phyloP scores from a whole-genome alignment of 352 stramenopile genomes.

The Globisporangium yorkense region DNA sequence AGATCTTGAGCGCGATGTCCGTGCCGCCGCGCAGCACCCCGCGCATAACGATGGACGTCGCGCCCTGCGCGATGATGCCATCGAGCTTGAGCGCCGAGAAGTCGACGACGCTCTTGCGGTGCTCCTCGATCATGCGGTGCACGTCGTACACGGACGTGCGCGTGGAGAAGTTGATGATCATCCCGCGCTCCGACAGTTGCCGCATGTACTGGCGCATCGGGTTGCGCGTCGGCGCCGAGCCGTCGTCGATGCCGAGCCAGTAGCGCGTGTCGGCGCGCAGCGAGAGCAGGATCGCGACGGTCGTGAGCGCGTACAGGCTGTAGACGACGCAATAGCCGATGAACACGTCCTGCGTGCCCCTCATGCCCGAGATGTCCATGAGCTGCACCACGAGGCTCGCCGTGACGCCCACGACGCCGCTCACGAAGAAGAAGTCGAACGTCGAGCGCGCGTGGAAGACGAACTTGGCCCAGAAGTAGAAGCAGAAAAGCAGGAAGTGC shows the following conservation, averaged over 20 bases:
- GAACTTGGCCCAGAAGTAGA: slow-evolving; percentile 83
- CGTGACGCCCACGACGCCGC: slow-evolving; percentile 38
- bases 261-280: slow-evolving; percentile 79
- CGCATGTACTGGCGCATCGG: slow-evolving; percentile 72
- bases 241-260: slow-evolving; percentile 80
- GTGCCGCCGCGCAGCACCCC: slow-evolving; percentile 46
- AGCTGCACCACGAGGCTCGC: slow-evolving; percentile 45
- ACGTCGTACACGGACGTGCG: slow-evolving; percentile 86
- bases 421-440: slow-evolving; percentile 82
- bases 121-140: slow-evolving; percentile 85
- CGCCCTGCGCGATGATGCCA: slow-evolving; percentile 72
- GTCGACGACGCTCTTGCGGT: slow-evolving; percentile 77
- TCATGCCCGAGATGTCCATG: slow-evolving; percentile 30
- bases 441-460: slow-evolving; percentile 63
- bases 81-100: slow-evolving; percentile 68
- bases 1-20: slow-evolving; percentile 82
- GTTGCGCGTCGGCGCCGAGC: slow-evolving; percentile 30
- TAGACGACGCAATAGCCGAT: slow-evolving; percentile 45
- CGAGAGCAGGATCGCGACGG: slow-evolving; percentile 66
- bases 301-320: slow-evolving; percentile 51
- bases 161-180: slow-evolving; percentile 87
- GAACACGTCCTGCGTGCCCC: slow-evolving; percentile 20
- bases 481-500: slow-evolving; percentile 46
- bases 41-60: slow-evolving; percentile 81
- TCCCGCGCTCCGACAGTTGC: slow-evolving; percentile 69